A percentile compares a stretch with the other conserved stretches of the same genome.
phyloP scores from a whole-genome alignment of 345 rosid genomes.

The Turritis glabra region DNA sequence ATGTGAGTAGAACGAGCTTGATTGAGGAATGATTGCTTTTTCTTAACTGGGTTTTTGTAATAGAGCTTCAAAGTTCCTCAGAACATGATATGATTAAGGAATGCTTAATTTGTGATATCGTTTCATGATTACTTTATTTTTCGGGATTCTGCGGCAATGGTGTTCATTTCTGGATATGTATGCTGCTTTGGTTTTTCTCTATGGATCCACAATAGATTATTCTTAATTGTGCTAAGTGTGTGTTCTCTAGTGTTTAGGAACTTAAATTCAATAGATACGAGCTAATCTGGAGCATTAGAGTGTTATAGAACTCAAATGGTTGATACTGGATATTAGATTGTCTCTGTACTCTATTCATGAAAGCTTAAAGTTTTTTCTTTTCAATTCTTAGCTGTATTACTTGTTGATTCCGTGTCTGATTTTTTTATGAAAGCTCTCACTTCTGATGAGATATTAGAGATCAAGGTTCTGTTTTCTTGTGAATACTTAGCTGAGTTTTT shows the following conservation, averaged over 20 bases:
- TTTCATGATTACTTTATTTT: not conserved
- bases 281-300: not conserved
- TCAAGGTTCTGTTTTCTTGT: not conserved
- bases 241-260: not conserved
- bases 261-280: not conserved
- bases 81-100: not conserved
- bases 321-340: not conserved
- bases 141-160: not conserved
- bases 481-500: not conserved
- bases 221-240: not conserved
- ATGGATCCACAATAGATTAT: too few species aligned
- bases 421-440: not conserved
- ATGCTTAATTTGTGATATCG: not conserved
- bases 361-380: not conserved
- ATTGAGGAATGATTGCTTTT: conserved; percentile 3
- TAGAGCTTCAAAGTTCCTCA: not conserved
- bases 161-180: not conserved
- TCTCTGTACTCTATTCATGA: not conserved
- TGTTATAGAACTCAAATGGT: not conserved
- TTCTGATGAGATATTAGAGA: not conserved
- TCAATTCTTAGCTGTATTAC: not conserved
- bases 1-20: not conserved
- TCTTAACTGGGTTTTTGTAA: not conserved
- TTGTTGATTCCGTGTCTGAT: not conserved
- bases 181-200: not conserved